Evolutionary conservation across 148 eudicot species (phyloP).

Genomic region (Fagopyrum homotropicum): DNA sequence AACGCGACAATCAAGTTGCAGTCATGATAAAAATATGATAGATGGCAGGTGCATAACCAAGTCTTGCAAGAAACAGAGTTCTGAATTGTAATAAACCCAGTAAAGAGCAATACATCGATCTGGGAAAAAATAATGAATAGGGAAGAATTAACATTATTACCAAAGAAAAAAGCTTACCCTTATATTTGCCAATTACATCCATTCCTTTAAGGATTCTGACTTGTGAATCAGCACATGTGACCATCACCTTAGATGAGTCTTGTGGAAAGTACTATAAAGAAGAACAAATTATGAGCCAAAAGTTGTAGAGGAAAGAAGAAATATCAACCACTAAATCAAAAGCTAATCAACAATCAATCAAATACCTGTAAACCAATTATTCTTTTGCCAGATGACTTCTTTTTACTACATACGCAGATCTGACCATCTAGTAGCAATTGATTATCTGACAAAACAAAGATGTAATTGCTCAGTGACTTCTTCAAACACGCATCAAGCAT

Average conservation of each 20-base stretch:
- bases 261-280: slow-evolving; percentile 62
- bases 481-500: not conserved
- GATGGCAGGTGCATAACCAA: not conserved
- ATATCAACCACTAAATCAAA: not conserved
- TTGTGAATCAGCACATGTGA: slow-evolving; percentile 85
- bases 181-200: slow-evolving; percentile 66
- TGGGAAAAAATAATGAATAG: not conserved
- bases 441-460: slow-evolving; percentile 37
- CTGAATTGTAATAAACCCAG: not conserved
- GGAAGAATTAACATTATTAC: not conserved
- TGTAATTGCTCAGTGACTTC: not conserved
- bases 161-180: slow-evolving; percentile 37
- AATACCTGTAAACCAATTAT: slow-evolving; percentile 85
- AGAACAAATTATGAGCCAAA: not conserved
- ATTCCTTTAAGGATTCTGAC: slow-evolving; percentile 63
- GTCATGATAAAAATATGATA: not conserved
- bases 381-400: slow-evolving; percentile 70
- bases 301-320: slow-evolving; percentile 8
- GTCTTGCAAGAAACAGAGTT: not conserved
- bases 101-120: not conserved
- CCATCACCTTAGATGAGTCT: slow-evolving; percentile 77
- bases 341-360: slow-evolving; percentile 10
- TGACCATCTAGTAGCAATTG: slow-evolving; percentile 59
- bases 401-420: slow-evolving; percentile 52
- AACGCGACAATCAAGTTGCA: not conserved